Base-by-base conservation (phyloP, 192 early-diverging fungal species). In the Chytriomyces confervae region DNA sequence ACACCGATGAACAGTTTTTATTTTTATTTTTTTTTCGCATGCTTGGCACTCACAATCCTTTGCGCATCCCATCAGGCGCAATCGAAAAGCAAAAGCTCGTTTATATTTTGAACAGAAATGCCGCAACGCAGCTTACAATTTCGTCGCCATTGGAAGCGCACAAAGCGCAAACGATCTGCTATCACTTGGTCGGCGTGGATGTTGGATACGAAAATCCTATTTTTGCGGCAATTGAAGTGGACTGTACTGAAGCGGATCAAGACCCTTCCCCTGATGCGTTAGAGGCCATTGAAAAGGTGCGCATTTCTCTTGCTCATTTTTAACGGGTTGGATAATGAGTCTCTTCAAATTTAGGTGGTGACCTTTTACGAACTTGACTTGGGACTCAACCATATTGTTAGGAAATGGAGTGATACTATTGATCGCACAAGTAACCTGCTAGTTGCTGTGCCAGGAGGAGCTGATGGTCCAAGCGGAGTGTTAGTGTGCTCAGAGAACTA, bases 201-300 rank as follows among this genome's bases (percentile, higher is more conserved):
- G 97, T 99, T 29, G 98, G 96, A 0, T 99, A 94, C 76, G 98
- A 99, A 75, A 99, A 98, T 81, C 98, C 98, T 9, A 88, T 97
- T 50, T 99, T 99, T 87, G 98, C 97, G 0, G 91, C 92, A 62
- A 80, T 99, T 53, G 98, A 99, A 80, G 86, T 91, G 0, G 92
- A 91, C 81, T 95, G 95, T 77, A 85, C 87, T 23, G 97, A 95
- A 51, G 90, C 90, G 6, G 95, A 96, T 80, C 82, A 90, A 53
- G 93, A 93, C 82, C 87, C 91, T 18, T 85, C 89, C 9, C 92
- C 90, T 7, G 91, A 92, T 72, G 91, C 90, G 10, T 87, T 90
- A 78, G 84, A 86, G 61, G 87, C 90, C 43, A 80, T 90, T 11
- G 94, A 94, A 84, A 93, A 95, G 86, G 90, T 91, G 50, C 36